Base-by-base conservation (phyloP, 192 early-diverging fungal species). In the Dissophora globulifera region DNA sequence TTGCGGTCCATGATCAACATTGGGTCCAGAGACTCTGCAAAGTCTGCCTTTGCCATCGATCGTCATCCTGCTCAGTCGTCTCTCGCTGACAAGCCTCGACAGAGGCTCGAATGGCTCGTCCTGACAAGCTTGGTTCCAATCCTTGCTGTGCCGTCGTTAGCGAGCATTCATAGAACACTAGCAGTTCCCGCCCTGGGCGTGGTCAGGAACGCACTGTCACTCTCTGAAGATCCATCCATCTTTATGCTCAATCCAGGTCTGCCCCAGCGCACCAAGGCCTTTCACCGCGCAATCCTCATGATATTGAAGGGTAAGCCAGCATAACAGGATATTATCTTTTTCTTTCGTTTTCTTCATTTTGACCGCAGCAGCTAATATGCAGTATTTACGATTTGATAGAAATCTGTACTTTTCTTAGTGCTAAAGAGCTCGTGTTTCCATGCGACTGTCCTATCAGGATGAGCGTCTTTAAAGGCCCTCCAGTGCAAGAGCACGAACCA, bases 71-170 rank as follows among this genome's bases (percentile, higher is more conserved):
- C 49, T 0, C 58, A 23, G 15, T 26, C 57, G 20, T 54, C 57
- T 11, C 20, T 50, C 7, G 45, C 40, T 13, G 59, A 71, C 26
- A 66, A 75, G 29, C 58, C 71, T 9, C 40, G 22, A 22, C 71
- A 75, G 19, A 65, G 54, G 31, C 49, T 75, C 7, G 71, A 75
- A 33, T 66, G 62, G 62, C 16, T 66, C 1, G 26, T 75, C 12
- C 43, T 75, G 33, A 20, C 50, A 5, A 60, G 27, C 12, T 22
- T 75, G 1, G 31, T 59, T 1, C 71, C 71, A 1, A 8, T 66
- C 4, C 56, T 75, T 11, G 71, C 71, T 9, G 29, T 46, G 22
- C 23, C 62, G 0, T 31, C 62, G 6, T 25, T 75, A 13, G 23
- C 71, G 20, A 22, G 22, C 19, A 54, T 75, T 8, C 62, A 60